Conservation (phyloP, 2,329 filamentous ascomycete species). For the Myriosclerotinia scirpicola region DNA sequence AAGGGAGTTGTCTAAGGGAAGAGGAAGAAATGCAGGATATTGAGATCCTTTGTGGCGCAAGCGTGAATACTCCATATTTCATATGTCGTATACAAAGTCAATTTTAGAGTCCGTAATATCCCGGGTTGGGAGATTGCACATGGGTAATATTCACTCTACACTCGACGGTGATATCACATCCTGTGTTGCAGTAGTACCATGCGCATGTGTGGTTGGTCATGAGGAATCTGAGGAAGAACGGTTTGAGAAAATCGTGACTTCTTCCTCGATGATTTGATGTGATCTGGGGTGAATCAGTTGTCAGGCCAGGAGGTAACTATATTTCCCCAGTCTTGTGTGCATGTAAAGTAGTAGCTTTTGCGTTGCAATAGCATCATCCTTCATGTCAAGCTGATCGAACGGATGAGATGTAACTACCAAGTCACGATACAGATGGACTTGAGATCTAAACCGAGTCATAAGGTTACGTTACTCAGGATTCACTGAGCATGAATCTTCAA, state of each 20-base stretch:
- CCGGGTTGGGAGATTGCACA: neutral
- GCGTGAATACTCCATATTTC: neutral
- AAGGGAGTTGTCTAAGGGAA: neutral
- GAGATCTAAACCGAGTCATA: no score
- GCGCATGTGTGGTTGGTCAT: neutral
- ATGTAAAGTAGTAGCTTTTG: no score
- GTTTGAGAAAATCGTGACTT: neutral
- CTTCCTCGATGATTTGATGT: neutral
- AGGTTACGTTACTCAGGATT: no score
- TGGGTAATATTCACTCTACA: neutral
- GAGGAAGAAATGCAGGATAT: neutral
- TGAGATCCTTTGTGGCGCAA: neutral
- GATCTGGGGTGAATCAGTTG: neutral
- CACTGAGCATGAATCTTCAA: no score
- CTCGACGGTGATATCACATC: neutral
- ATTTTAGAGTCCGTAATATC: neutral
- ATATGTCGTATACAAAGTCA: no score
- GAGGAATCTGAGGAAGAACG: neutral
- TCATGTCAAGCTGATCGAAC: no score
- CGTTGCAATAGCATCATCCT: no score
- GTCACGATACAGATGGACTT: no score
- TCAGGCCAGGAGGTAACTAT: no score
- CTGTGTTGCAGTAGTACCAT: rapidly evolving
- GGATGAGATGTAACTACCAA: no score
- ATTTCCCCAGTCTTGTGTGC: no score